Evolutionary conservation across 768 basidiomycete genomes (phyloP), one percentile per base, ranked within the genome.

Genomic region (Erythrobasidium yunnanense): DNA sequence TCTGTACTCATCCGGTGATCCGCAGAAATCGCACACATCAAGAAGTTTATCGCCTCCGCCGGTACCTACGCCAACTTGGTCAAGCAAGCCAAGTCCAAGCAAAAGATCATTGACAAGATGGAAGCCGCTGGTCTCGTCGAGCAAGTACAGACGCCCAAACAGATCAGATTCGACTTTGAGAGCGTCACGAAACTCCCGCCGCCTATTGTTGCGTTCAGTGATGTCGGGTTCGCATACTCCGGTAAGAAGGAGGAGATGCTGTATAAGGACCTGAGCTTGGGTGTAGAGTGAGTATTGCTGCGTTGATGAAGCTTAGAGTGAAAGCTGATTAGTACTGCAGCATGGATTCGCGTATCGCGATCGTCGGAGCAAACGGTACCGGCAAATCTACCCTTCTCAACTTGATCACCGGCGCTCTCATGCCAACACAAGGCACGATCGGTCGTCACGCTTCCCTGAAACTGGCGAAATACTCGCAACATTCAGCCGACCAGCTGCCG

Each of bases 61-160:
- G 93, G 93, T 83, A 99, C 93, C 34, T 99, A 97, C 75, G 95
- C 93, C 71, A 99, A 99, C 77, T 83, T 99, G 71, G 93, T 99
- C 73, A 89, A 86, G 74, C 93, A 99, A 78, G 93, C 93, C 71
- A 96, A 99, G 79, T 96, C 92, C 55, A 99, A 99, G 77, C 93
- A 99, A 78, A 99, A 99, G 83, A 97, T 99, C 70, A 93, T 99
- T 78, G 93, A 99, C 81, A 99, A 99, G 83, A 99, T 99, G 93
- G 95, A 99, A 81, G 93, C 93, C 27, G 93, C 92, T 15, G 93
- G 93, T 69, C 81, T 99, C 46, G 82, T 99, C 74, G 90, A 99
- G 78, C 90, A 90, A 79, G 79, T 95, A 66, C 90, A 92, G 74
- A 76, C 76, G 2, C 81, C 82, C 34, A 84, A 83, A 71, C 83